These are phyloP conservation scores for Aspergillus ostianus DNA, from an alignment of 495 filamentous ascomycete genomes.

Conservation along the genomic window DNA sequence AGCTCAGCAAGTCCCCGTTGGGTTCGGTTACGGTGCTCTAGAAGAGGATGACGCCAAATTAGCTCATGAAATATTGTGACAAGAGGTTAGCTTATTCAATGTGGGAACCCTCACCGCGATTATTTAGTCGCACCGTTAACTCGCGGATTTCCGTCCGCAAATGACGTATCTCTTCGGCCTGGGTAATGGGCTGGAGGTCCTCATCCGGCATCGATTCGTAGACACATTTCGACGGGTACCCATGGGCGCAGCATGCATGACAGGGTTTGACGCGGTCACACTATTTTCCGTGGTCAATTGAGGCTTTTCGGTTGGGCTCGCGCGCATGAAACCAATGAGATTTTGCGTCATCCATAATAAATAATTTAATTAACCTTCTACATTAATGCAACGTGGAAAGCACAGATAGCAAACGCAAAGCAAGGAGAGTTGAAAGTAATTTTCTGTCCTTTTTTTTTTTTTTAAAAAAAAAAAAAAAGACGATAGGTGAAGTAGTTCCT, in stretches of 20 bases:
- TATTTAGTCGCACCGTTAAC: slow-evolving; percentile 29
- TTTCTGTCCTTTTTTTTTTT: no score
- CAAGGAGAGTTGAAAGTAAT: background rate
- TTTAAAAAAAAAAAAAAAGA: background rate
- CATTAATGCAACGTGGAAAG: no score
- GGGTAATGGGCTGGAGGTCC: slow-evolving; percentile 38
- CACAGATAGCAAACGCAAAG: no score
- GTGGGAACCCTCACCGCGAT: slow-evolving; percentile 26
- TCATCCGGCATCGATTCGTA: slow-evolving; percentile 40
- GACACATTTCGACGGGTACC: slow-evolving; percentile 45
- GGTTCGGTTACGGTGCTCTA: slow-evolving; percentile 24
- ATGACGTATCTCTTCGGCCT: slow-evolving; percentile 45
- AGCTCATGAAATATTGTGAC: background rate
- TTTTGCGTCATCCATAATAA: no score
- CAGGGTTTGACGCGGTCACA: slow-evolving; percentile 48
- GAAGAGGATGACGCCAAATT: slow-evolving; percentile 3
- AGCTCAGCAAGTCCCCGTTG: slow-evolving; percentile 35
- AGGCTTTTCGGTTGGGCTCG: background rate
- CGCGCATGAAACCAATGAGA: no score
- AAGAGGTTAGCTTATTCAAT: background rate
- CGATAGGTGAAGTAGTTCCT: background rate
- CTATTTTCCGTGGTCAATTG: slow-evolving; percentile 22
- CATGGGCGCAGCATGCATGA: slow-evolving; percentile 48
- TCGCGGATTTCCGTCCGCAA: slow-evolving; percentile 40
- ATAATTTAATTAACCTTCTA: no score